Percentiles rank a stretch among this genome's conserved stretches.
Evolutionary conservation across 192 early-diverging fungal species (phyloP).

Genomic region (Linnemannia elongata): DNA sequence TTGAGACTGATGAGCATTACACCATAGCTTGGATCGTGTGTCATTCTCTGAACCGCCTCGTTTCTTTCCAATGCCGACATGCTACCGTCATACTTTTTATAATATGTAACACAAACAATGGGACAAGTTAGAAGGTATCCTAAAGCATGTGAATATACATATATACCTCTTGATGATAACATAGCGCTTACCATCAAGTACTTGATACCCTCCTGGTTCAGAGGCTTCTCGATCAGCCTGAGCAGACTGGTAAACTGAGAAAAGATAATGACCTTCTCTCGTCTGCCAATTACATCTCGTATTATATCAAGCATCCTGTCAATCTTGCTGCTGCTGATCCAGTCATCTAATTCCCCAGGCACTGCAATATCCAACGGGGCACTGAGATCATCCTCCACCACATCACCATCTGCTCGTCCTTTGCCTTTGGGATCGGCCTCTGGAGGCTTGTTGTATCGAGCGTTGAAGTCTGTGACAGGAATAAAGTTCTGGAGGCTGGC

Average conservation of each 20-base stretch:
- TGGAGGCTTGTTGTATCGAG: constrained; percentile 32
- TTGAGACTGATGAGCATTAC: constrained; percentile 78
- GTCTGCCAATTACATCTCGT: background rate
- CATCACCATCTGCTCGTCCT: constrained; percentile 22
- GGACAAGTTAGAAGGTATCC: background rate
- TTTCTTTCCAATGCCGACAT: constrained; percentile 58
- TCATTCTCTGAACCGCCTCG: constrained; percentile 57
- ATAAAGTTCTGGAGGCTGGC: constrained; percentile 24
- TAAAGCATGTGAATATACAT: background rate
- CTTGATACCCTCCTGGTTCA: constrained; percentile 52
- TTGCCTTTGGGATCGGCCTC: constrained; percentile 40
- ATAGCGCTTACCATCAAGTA: constrained; percentile 24
- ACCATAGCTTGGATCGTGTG: constrained; percentile 42
- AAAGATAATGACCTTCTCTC: constrained; percentile 70
- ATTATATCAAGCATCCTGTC: constrained; percentile 47
- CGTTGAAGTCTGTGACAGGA: constrained; percentile 45
- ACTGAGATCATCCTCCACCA: constrained; percentile 18
- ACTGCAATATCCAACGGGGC: constrained; percentile 61
- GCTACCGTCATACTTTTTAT: constrained; percentile 57
- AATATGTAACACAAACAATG: background rate
- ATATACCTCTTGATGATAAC: background rate
- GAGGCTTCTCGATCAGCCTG: constrained; percentile 63
- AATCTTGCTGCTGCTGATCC: constrained; percentile 59
- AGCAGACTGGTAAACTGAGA: constrained; percentile 70
- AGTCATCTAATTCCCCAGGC: constrained; percentile 61